These are phyloP conservation scores for Warburgia ugandensis DNA, from an alignment of 164 flowering plant species.

Conservation along the genomic window DNA sequence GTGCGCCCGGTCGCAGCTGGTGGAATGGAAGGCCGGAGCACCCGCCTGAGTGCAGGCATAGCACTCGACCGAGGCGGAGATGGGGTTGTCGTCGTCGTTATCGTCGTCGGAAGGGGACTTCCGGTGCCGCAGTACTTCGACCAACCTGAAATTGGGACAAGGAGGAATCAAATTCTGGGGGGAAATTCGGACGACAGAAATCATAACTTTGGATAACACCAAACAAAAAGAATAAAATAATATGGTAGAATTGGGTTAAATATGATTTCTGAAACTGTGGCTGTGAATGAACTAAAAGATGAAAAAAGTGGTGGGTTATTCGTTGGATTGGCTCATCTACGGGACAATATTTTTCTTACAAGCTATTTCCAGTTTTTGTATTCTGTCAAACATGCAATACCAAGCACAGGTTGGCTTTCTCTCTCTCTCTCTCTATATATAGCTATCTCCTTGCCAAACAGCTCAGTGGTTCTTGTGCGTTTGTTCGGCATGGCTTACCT, in stretches of 20 bases:
- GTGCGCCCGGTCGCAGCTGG: conserved; percentile 73
- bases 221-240: not conserved
- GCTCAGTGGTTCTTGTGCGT: too few species aligned
- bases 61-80: conserved; percentile 50
- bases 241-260: not conserved
- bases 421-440: too few species aligned
- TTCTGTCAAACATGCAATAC: not conserved
- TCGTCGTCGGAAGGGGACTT: not conserved
- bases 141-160: conserved; percentile 4
- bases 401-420: not conserved
- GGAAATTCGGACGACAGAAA: too few species aligned
- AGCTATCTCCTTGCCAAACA: too few species aligned
- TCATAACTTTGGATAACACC: too few species aligned
- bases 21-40: conserved; percentile 90
- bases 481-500: not conserved
- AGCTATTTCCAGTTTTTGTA: not conserved
- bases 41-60: conserved; percentile 93
- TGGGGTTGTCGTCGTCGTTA: conserved; percentile 13
- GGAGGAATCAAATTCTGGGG: too few species aligned
- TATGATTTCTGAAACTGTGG: not conserved
- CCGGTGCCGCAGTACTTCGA: conserved; percentile 2
- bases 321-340: too few species aligned
- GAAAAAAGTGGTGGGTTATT: too few species aligned
- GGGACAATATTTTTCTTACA: not conserved
- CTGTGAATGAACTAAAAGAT: not conserved